Evolutionary conservation across 371 early-diverging fungal genomes (phyloP).

Genomic region (Rhizomucor miehei): DNA sequence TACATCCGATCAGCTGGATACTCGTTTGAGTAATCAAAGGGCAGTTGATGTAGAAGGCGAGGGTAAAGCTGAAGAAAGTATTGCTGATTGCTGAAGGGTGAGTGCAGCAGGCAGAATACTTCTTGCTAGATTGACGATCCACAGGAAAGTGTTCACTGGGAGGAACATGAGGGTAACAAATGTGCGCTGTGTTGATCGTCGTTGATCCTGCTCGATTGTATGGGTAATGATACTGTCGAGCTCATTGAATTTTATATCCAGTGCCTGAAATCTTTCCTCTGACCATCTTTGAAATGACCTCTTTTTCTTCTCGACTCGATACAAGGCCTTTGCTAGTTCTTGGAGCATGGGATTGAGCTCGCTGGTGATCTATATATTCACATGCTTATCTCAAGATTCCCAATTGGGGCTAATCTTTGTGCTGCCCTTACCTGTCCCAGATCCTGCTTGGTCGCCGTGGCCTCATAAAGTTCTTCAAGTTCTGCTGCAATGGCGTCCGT

Average conservation of each 20-base stretch:
- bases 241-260: slow-evolving; percentile 52
- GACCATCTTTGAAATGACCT: slow-evolving; percentile 39
- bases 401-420: background rate
- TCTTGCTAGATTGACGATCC: slow-evolving; percentile 1
- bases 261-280: slow-evolving; percentile 49
- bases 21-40: too few species aligned
- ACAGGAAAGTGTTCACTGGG: slow-evolving; percentile 21
- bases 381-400: background rate
- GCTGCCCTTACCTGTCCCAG: slow-evolving; percentile 28
- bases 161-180: slow-evolving; percentile 22
- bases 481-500: slow-evolving; percentile 46
- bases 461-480: slow-evolving; percentile 41
- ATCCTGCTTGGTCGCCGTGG: slow-evolving; percentile 50
- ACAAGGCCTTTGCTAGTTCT: slow-evolving; percentile 46
- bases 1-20: too few species aligned
- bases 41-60: too few species aligned
- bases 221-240: slow-evolving; percentile 48
- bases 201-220: slow-evolving; percentile 52
- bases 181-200: slow-evolving; percentile 15
- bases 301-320: slow-evolving; percentile 54
- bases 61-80: too few species aligned
- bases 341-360: slow-evolving; percentile 17
- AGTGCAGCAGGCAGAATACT: too few species aligned
- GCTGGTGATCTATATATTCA: background rate
- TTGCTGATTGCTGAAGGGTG: too few species aligned